Conservation (phyloP, 192 early-diverging fungal genomes). For the Phlyctochytrium planicorne region DNA sequence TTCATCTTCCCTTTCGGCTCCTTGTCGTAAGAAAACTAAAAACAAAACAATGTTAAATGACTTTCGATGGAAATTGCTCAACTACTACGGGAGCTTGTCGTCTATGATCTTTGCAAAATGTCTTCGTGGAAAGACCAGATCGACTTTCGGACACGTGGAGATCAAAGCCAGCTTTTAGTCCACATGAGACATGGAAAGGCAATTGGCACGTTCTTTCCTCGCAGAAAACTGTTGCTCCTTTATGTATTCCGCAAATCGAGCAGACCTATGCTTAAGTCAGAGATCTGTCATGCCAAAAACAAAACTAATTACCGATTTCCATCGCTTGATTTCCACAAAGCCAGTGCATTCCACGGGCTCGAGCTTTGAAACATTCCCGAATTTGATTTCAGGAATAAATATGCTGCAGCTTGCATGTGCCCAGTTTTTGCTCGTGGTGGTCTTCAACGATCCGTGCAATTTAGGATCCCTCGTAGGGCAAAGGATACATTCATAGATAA, state of each 20-base stretch:
- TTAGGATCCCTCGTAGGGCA: conserved; percentile 25
- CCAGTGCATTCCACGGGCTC: conserved; percentile 41
- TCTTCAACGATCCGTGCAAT: conserved; percentile 24
- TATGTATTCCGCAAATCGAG: conserved; percentile 25
- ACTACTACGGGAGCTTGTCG: neutral
- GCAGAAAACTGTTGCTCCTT: conserved; percentile 38
- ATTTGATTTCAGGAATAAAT: conserved; percentile 41
- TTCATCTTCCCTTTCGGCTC: conserved; percentile 12
- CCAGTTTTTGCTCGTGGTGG: conserved; percentile 46
- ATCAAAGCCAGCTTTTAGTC: conserved; percentile 26
- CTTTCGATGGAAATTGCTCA: neutral
- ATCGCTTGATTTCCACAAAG: conserved; percentile 34
- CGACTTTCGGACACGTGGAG: too few relatives aligned
- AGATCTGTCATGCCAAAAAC: conserved; percentile 3
- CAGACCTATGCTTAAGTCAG: conserved; percentile 23
- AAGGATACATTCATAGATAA: conserved; percentile 33
- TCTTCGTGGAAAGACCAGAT: too few relatives aligned
- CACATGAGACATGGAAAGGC: conserved; percentile 32
- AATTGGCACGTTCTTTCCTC: conserved; percentile 29
- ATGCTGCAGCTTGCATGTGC: conserved; percentile 40
- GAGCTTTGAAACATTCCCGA: conserved; percentile 22
- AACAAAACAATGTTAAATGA: neutral
- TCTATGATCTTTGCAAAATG: neutral
- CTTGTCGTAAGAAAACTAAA: conserved; percentile 1
- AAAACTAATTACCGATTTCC: conserved; percentile 32